Evolutionary conservation across 1,139 yeast genomes (phyloP), one percentile per base, ranked within the genome.

Genomic region (Casaregolazyma suthepensis): DNA sequence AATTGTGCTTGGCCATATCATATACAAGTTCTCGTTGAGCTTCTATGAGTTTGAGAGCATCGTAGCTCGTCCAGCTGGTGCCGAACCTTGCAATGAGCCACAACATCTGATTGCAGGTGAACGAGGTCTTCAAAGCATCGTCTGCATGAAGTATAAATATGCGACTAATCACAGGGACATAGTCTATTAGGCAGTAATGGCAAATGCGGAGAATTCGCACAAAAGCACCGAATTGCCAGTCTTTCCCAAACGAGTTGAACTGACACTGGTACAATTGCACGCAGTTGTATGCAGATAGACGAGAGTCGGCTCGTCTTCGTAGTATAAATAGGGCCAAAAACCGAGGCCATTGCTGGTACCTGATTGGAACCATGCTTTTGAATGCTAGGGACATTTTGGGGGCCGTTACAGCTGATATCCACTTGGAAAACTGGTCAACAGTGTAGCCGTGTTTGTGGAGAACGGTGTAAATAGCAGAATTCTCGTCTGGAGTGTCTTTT

Each of bases 61-160:
- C 66, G 1, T 56, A 54, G 2, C 29, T 43, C 18, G 58, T 53
- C 65, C 67, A 62, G 35, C 42, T 45, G 23, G 59, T 59, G 19
- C 71, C 72, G 52, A 66, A 66, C 43, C 58, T 52, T 5, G 65
- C 55, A 9, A 67, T 51, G 12, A 51, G 52, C 72, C 72, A 68
- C 29, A 68, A 49, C 17, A 67, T 52, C 54, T 68, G 70, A 54
- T 68, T 68, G 53, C 56, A 53, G 4, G 57, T 54, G 23, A 47
- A 50, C 3, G 58, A 46, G 1, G 53, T 49, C 18, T 54, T 52
- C 10, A 57, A 46, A 1, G 50, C 57, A 6, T 49, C 46, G 13
- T 57, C 49, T 17, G 57, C 57, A 17, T 55, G 52, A 12, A 53
- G 49, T 4, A 62, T 54, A 48, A 63, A 65, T 18, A 66, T 51